A percentile compares a stretch with the other conserved stretches of the same genome.
These are phyloP conservation scores for Taiozyma sp. DNA, from an alignment of 1,139 yeast species.

Conservation along the genomic window DNA sequence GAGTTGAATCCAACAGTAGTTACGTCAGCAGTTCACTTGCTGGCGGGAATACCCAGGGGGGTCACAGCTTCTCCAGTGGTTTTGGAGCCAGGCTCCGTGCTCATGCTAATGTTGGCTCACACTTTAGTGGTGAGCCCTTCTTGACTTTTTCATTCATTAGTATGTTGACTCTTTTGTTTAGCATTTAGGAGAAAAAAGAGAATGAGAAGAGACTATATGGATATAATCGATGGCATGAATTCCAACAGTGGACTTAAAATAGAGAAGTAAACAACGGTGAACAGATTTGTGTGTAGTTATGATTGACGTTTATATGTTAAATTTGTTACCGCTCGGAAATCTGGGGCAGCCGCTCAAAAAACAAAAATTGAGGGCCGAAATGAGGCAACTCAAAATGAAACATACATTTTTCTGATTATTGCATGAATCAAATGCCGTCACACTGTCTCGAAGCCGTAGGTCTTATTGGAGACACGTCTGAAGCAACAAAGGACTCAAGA, in stretches of 20 bases:
- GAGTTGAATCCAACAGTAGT: not conserved
- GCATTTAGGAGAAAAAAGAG: not conserved
- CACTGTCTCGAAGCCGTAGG: not conserved
- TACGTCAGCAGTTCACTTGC: not conserved
- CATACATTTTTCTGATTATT: not conserved
- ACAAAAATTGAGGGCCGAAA: not conserved
- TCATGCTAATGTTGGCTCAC: not conserved
- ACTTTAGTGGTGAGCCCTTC: not conserved
- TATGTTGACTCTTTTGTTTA: not conserved
- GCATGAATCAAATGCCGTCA: not conserved
- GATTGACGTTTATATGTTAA: no score
- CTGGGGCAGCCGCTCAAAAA: not conserved
- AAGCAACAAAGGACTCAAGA: not conserved
- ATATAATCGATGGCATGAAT: no score
- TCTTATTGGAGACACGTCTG: not conserved
- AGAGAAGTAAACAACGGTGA: not conserved
- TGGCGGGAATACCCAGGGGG: not conserved
- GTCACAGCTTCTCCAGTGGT: not conserved
- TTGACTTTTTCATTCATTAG: not conserved
- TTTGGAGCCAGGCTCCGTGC: not conserved
- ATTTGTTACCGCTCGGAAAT: not conserved
- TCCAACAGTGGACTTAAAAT: no score
- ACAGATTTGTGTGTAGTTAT: not conserved
- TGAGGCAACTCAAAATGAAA: not conserved
- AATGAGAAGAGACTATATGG: no score